Evolutionary conservation across 305 asterid species (phyloP).

Genomic region (Fraxinus xanthoxyloides): DNA sequence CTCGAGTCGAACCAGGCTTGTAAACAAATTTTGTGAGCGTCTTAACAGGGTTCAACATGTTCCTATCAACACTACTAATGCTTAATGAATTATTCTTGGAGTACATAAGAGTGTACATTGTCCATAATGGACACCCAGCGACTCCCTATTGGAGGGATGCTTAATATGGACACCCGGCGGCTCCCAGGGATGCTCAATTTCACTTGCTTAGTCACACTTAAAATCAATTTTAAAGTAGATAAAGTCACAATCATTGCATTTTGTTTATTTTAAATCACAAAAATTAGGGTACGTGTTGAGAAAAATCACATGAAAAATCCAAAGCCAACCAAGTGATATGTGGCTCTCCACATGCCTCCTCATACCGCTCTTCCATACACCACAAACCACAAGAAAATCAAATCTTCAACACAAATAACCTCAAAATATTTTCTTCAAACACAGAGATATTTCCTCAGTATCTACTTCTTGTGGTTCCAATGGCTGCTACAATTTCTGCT

Average conservation of each 20-base stretch:
- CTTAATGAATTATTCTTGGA: no score
- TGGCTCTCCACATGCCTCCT: constrained; percentile 26
- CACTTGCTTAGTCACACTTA: no score
- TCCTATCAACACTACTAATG: not conserved
- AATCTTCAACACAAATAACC: not conserved
- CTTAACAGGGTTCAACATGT: not conserved
- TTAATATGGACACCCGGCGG: no score
- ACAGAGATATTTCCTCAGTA: not conserved
- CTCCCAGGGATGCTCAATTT: no score
- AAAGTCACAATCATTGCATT: no score
- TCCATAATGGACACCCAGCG: no score
- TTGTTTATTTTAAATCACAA: no score
- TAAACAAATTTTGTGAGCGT: not conserved
- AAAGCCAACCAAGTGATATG: constrained; percentile 13
- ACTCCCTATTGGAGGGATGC: no score
- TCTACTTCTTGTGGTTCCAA: constrained; percentile 14
- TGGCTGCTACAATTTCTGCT: constrained; percentile 54
- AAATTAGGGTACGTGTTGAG: not conserved
- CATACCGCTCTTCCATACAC: constrained; percentile 6
- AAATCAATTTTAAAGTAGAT: no score
- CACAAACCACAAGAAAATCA: not conserved
- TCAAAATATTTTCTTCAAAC: constrained; percentile 13
- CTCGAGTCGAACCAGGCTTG: not conserved
- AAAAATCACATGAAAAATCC: not conserved
- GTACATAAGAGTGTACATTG: no score